Base-by-base conservation (phyloP, 345 rosid genomes). In the Arabidopsis suecica region DNA sequence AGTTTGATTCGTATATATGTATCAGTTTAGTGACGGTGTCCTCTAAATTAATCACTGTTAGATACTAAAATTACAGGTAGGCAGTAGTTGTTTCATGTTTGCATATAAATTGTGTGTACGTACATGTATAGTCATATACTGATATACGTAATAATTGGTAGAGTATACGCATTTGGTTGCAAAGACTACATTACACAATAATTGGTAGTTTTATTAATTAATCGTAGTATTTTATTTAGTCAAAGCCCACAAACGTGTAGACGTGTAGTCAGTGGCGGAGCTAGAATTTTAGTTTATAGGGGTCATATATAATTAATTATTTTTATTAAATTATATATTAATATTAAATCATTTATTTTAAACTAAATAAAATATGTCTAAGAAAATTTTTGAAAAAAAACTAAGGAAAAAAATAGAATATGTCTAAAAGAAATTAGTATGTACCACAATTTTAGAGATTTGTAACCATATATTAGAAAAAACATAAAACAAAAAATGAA, bases 21-120 rank as follows among this genome's bases (percentile, higher is more conserved):
- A 48, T 8, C 33, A 22, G 33, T 36, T 36, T 36, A 32, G 33
- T 71, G 37, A 6, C 3, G 14, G 18, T 33, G 32, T 48, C 28
- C 4, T 3, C 40, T 14, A 37, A 61, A n/a, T 50, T 40, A 72
- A 41, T 40, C 10, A 62, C n/a, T 6, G 53, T 42, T 72, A 38
- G 44, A 62, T 72, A 67, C 41, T 40, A 49, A 47, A 11, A 12
- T 44, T 47, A 71, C 67, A 59, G 48, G 50, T 71, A 28, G 22
- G 22, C 22, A 1, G 22, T 20, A 20, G 38, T 37, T 38, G 36
- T 25, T n/a, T n/a, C n/a, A n/a, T 49, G 8, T 49, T 71, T 25
- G 48, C 48, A 13, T 20, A 58, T 3, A 37, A 37, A n/a, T n/a
- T 47, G 45, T 12, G 6, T 53, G 23, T 47, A 51, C 36, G 12